Percentiles rank a stretch among this genome's conserved stretches.
Conservation (phyloP, 2,329 filamentous ascomycete genomes). For the Cladosporium cucumerinum region DNA sequence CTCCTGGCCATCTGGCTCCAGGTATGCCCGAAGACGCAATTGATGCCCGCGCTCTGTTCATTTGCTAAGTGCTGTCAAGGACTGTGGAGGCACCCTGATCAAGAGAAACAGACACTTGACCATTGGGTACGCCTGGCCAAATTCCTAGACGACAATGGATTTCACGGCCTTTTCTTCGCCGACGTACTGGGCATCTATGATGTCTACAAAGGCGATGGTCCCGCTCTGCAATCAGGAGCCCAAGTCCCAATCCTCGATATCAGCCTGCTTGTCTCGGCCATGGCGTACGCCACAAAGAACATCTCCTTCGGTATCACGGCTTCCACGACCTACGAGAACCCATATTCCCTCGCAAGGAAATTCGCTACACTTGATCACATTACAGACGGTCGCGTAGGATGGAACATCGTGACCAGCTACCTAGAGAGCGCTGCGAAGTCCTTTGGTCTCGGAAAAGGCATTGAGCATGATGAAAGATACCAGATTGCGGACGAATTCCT, state of each 20-base stretch:
- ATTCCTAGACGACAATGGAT: slow-evolving; percentile 47
- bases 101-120: slow-evolving; percentile 42
- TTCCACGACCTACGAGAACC: slow-evolving; percentile 38
- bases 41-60: no score
- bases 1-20: slow-evolving; percentile 46
- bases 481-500: slow-evolving; percentile 48
- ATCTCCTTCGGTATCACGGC: slow-evolving; percentile 40
- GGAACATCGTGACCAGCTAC: slow-evolving; percentile 53
- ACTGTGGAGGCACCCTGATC: slow-evolving; percentile 31
- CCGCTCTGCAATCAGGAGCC: slow-evolving; percentile 59
- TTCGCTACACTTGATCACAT: slow-evolving; percentile 39
- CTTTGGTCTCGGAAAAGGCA: slow-evolving; percentile 44
- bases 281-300: slow-evolving; percentile 45
- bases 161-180: slow-evolving; percentile 52
- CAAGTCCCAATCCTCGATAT: slow-evolving; percentile 66
- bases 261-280: slow-evolving; percentile 39
- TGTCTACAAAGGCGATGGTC: slow-evolving; percentile 40
- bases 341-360: slow-evolving; percentile 35
- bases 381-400: slow-evolving; percentile 39
- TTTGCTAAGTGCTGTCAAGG: no score
- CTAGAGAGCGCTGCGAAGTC: slow-evolving; percentile 49
- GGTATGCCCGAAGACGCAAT: slow-evolving; percentile 25
- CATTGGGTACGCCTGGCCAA: slow-evolving; percentile 50
- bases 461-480: slow-evolving; percentile 51
- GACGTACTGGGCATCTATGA: slow-evolving; percentile 49